Evolutionary conservation across 1,284 basidiomycete species (phyloP).

Genomic region (Takashimella koratensis): DNA sequence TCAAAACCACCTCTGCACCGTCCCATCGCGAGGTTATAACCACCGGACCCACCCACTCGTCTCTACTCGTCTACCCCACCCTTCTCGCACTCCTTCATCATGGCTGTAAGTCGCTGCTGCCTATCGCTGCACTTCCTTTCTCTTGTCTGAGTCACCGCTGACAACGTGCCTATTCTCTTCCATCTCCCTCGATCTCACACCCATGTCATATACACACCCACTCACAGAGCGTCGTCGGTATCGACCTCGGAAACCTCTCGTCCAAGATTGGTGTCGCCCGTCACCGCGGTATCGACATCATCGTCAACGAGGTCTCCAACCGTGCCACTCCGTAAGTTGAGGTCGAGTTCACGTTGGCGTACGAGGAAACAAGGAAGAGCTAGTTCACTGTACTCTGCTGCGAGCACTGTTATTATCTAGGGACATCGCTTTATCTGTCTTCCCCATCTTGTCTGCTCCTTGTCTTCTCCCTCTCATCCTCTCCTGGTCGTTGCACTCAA

Average conservation of each 20-base stretch:
- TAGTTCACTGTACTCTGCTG: too few relatives aligned
- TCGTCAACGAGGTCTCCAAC: constrained; percentile 93
- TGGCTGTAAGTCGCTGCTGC: constrained; percentile 9
- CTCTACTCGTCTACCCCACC: background rate
- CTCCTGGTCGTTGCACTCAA: background rate
- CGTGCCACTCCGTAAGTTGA: constrained; percentile 85
- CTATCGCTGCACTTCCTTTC: background rate
- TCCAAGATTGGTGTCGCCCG: constrained; percentile 93
- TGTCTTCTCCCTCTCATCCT: background rate
- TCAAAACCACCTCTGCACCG: too few relatives aligned
- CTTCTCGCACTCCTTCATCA: constrained; percentile 5
- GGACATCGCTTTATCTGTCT: too few relatives aligned
- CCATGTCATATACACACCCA: background rate
- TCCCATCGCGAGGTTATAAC: too few relatives aligned
- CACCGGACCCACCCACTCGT: background rate
- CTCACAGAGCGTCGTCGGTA: constrained; percentile 68
- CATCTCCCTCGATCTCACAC: background rate
- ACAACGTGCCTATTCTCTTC: background rate
- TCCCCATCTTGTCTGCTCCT: too few relatives aligned
- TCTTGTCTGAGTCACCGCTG: background rate
- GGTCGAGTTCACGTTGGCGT: too few relatives aligned
- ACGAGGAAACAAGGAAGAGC: too few relatives aligned
- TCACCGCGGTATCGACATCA: constrained; percentile 90
- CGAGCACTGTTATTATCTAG: too few relatives aligned
- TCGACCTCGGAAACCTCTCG: constrained; percentile 83